These are phyloP conservation scores for Gloeostereum incarnatum DNA, from an alignment of 768 basidiomycete genomes.

Conservation along the genomic window DNA sequence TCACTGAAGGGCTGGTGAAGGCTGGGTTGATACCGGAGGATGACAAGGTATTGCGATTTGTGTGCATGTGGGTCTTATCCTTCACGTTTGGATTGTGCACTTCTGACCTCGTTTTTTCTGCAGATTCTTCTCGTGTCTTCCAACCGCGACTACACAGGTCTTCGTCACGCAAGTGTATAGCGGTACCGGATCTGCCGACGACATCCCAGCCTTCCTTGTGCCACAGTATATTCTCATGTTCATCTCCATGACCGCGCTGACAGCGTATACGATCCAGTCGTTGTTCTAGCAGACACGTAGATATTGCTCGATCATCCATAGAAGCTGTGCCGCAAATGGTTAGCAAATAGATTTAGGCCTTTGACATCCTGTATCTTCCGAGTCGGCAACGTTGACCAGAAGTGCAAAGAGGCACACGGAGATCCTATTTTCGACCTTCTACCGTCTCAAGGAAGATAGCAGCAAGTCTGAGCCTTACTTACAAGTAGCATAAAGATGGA, in stretches of 20 bases:
- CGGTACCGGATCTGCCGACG: slow-evolving; percentile 53
- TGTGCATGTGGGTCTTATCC: slow-evolving; percentile 50
- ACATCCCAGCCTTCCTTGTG: slow-evolving; percentile 53
- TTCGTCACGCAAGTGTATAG: slow-evolving; percentile 59
- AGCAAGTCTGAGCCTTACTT: too few species aligned
- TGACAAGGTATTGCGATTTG: slow-evolving; percentile 53
- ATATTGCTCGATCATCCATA: too few species aligned
- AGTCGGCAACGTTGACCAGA: too few species aligned
- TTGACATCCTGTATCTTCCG: too few species aligned
- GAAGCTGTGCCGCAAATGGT: too few species aligned
- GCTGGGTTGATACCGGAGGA: slow-evolving; percentile 35
- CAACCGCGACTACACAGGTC: slow-evolving; percentile 48
- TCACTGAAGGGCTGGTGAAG: slow-evolving; percentile 40
- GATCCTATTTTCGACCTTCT: too few species aligned
- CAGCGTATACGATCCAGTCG: neutral
- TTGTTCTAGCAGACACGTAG: neutral
- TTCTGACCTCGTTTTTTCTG: neutral
- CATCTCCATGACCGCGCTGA: slow-evolving; percentile 15
- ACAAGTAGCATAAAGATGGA: too few species aligned
- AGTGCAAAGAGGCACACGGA: too few species aligned
- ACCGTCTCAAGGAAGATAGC: too few species aligned
- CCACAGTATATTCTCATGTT: slow-evolving; percentile 51
- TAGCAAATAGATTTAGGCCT: too few species aligned
- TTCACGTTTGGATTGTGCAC: neutral
- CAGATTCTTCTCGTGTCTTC: slow-evolving; percentile 53